Conservation (phyloP, 2,329 filamentous ascomycete genomes). For the Clonostachys solani region DNA sequence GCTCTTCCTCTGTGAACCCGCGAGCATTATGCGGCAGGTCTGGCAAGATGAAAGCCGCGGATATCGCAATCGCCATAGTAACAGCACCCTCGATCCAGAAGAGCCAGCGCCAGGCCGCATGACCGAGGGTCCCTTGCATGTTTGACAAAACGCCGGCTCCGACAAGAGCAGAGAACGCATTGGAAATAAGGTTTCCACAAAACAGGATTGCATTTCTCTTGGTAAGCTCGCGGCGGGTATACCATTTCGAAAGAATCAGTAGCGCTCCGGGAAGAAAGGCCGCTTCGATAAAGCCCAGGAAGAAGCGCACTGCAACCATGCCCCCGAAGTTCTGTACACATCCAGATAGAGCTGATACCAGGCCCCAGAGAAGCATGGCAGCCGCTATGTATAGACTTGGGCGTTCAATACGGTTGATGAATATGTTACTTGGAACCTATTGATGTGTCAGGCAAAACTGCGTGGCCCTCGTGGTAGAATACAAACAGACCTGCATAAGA, state of each 20-base stretch:
- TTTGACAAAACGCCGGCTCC: slow-evolving; percentile 54
- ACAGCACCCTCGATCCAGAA: slow-evolving; percentile 54
- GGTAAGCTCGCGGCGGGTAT: slow-evolving; percentile 55
- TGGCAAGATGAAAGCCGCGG: slow-evolving; percentile 43
- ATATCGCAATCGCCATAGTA: slow-evolving; percentile 43
- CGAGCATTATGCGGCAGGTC: slow-evolving; percentile 51
- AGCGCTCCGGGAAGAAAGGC: slow-evolving; percentile 62
- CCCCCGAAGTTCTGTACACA: slow-evolving; percentile 45
- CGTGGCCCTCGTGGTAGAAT: no score
- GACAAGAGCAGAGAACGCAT: slow-evolving; percentile 55
- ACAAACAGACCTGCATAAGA: slow-evolving; percentile 44
- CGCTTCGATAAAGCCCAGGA: slow-evolving; percentile 59
- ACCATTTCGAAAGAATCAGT: slow-evolving; percentile 62
- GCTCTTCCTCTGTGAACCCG: slow-evolving; percentile 57
- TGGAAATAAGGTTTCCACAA: slow-evolving; percentile 55
- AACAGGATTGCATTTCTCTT: slow-evolving; percentile 53
- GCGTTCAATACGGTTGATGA: slow-evolving; percentile 48
- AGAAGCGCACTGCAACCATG: slow-evolving; percentile 53
- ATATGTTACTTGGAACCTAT: slow-evolving; percentile 48
- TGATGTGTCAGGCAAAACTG: no score
- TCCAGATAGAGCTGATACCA: slow-evolving; percentile 54
- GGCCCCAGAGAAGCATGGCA: slow-evolving; percentile 56
- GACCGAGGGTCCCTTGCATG: slow-evolving; percentile 49
- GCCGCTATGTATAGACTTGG: slow-evolving; percentile 45
- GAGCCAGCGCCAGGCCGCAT: slow-evolving; percentile 57